Evolutionary conservation across 2,329 filamentous ascomycete genomes (phyloP).

Genomic region (Penicillium sp.): DNA sequence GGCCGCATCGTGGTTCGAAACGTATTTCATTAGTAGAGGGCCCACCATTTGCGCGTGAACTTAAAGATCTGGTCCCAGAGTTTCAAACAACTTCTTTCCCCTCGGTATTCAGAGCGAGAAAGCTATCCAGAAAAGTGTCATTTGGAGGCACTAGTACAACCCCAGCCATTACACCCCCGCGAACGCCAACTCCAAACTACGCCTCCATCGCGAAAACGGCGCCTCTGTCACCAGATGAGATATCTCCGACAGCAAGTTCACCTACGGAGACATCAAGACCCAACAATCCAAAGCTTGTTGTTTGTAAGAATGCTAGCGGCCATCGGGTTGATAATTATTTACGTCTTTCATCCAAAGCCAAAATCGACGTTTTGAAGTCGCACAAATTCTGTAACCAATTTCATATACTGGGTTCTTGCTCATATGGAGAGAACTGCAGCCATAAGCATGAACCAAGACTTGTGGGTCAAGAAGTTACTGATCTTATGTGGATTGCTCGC

Average conservation of each 20-base stretch:
- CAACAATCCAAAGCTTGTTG: neutral
- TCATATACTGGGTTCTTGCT: slow-evolving; percentile 33
- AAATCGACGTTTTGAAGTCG: slow-evolving; percentile 29
- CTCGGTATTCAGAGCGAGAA: neutral
- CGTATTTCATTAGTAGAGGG: slow-evolving; percentile 45
- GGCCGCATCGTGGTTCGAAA: slow-evolving; percentile 32
- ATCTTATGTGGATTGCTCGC: slow-evolving; percentile 37
- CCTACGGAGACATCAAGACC: neutral
- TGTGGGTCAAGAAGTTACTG: slow-evolving; percentile 23
- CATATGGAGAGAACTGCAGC: slow-evolving; percentile 24
- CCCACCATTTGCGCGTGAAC: slow-evolving; percentile 41
- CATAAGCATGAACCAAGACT: slow-evolving; percentile 33
- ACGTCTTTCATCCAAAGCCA: slow-evolving; percentile 9
- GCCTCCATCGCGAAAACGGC: slow-evolving; percentile 13
- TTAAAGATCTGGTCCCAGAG: slow-evolving; percentile 32
- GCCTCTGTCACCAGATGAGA: neutral
- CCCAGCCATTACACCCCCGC: slow-evolving; percentile 12
- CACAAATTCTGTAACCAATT: slow-evolving; percentile 40
- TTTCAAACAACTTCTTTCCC: neutral
- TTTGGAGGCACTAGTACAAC: neutral
- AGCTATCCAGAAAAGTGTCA: neutral
- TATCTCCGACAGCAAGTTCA: neutral
- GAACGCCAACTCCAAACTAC: slow-evolving; percentile 18
- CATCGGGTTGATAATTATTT: neutral
- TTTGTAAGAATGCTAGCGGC: neutral